phyloP scores from a whole-genome alignment of 2,329 filamentous ascomycete genomes.

The Botrytis paeoniae region DNA sequence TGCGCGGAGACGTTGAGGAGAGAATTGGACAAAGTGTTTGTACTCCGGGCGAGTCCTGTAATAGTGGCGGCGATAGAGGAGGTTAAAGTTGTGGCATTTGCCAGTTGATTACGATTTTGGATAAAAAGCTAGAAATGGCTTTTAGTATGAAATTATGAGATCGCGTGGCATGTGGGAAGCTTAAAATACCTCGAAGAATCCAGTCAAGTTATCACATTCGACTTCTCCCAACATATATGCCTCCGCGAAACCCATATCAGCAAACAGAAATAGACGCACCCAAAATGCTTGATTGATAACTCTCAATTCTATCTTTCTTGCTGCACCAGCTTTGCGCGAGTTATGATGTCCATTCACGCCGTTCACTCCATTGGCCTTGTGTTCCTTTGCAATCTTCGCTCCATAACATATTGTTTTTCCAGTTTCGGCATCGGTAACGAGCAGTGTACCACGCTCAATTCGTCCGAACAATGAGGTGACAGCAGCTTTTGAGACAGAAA shows the following conservation, averaged over 20 bases:
- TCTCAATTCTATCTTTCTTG: slow-evolving; percentile 52
- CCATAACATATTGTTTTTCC: slow-evolving; percentile 46
- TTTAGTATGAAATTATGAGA: not conserved
- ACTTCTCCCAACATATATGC: slow-evolving; percentile 72
- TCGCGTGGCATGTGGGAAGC: not conserved
- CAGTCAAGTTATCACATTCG: slow-evolving; percentile 62
- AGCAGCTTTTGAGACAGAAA: slow-evolving; percentile 45
- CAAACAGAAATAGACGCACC: slow-evolving; percentile 65
- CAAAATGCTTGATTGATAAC: slow-evolving; percentile 67
- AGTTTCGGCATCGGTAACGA: slow-evolving; percentile 48
- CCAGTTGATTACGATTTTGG: slow-evolving; percentile 60
- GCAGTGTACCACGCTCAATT: slow-evolving; percentile 48
- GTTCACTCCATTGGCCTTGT: slow-evolving; percentile 36
- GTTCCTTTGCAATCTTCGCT: slow-evolving; percentile 44
- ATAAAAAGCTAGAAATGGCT: slow-evolving; percentile 59
- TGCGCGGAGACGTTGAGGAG: slow-evolving; percentile 68
- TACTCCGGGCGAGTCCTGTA: slow-evolving; percentile 54
- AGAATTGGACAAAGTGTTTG: slow-evolving; percentile 56
- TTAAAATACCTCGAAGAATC: slow-evolving; percentile 59
- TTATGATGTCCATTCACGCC: slow-evolving; percentile 26
- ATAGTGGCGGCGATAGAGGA: slow-evolving; percentile 58
- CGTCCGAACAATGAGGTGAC: slow-evolving; percentile 47
- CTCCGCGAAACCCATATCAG: slow-evolving; percentile 67
- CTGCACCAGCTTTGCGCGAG: slow-evolving; percentile 41
- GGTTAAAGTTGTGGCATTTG: slow-evolving; percentile 61